Evolutionary conservation across 2,329 filamentous ascomycete species (phyloP), one percentile per base, ranked within the genome.

Genomic region (Fusarium xyrophilum): DNA sequence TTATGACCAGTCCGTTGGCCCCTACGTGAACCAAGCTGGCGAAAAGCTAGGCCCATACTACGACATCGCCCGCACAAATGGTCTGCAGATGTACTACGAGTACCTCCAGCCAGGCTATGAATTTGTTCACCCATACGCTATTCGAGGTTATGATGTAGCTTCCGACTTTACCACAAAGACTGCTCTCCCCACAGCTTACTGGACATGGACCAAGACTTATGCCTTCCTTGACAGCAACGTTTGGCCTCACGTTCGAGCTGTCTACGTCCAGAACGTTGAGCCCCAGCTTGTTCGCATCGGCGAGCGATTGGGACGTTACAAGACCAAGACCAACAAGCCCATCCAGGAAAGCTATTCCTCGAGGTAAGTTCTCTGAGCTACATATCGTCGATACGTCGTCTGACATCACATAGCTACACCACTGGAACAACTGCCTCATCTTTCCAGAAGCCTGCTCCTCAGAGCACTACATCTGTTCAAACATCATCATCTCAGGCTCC

Each of bases 251-350:
- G 67, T 97, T 14, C 88, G 91, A 28, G 85, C 91, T 17, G 81
- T 97, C 8, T 98, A 98, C 75, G 87, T 90, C 14, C 90, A 97
- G 75, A 97, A 97, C 73, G 94, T 99, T 6, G 94, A 98, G 80
- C 96, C 96, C 17, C 96, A 99, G 79, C 85, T 99, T 17, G 87
- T 95, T 59, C 93, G 93, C 73, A 98, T 99, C 74, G 92, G 93
- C 15, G 91, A 97, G 81, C 89, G 94, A 46, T 86, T 99, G 14
- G 94, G 93, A 40, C 85, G 91, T 48, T 92, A 93, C 79, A 89
- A 84, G 68, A 47, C 80, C 23, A 78, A 78, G 63, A 72, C 73
- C 9, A 71, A 73, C 9, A 79, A 76, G 67, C 72, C 81, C 67
- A 32, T 62, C n/a, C 50, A 67, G 42, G 65, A 71, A 9, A 60